phyloP scores from a whole-genome alignment of 2,329 filamentous ascomycete species.

The Venturia oleaginea region DNA sequence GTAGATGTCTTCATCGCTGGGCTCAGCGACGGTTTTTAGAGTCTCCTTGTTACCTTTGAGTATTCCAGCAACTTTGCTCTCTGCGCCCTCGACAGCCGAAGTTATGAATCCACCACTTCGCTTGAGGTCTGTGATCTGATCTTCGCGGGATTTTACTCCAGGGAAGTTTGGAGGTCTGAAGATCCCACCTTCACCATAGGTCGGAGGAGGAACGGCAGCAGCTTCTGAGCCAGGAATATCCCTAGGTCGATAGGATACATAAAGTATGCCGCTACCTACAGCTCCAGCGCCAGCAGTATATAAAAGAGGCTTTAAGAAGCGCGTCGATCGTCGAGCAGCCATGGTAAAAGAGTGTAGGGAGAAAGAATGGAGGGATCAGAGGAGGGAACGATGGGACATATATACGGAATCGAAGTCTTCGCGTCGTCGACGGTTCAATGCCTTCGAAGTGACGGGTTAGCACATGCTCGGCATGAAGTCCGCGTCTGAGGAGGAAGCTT shows the following conservation, averaged over 20 bases:
- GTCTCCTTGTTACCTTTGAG: constrained; percentile 20
- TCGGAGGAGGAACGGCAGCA: constrained; percentile 60
- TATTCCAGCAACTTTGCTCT: constrained; percentile 31
- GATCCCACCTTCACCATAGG: constrained; percentile 57
- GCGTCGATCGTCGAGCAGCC: constrained; percentile 10
- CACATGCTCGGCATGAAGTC: constrained; percentile 2
- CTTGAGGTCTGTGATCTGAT: constrained; percentile 55
- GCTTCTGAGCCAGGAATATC: constrained; percentile 63
- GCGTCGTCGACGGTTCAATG: neutral
- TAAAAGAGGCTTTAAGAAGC: constrained; percentile 40
- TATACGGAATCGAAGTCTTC: neutral
- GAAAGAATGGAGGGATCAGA: neutral
- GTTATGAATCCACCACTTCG: constrained; percentile 36
- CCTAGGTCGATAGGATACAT: constrained; percentile 58
- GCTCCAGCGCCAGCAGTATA: constrained; percentile 49
- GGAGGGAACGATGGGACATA: neutral
- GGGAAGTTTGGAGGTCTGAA: constrained; percentile 60
- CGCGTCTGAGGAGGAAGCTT: neutral
- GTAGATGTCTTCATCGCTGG: constrained; percentile 47
- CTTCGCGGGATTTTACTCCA: constrained; percentile 49
- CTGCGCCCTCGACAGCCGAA: constrained; percentile 23
- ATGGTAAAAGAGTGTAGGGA: neutral
- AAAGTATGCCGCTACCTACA: constrained; percentile 47
- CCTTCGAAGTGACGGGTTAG: neutral
- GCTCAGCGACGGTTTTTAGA: constrained; percentile 19